Conservation (phyloP, 805 yeast species). For the Metschnikowia koreensis region DNA sequence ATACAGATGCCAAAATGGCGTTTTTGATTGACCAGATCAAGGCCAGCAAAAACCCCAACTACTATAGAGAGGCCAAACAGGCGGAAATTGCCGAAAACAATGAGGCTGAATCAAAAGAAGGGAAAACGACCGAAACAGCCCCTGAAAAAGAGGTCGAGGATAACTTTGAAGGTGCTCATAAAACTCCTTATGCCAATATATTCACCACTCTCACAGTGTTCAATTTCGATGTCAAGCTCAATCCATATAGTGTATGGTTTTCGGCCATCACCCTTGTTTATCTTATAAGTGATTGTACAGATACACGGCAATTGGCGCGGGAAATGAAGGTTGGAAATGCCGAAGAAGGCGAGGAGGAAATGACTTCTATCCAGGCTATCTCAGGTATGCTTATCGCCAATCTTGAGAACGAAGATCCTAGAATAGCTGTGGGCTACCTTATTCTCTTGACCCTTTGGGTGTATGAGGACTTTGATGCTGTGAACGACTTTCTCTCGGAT, state of each 20-base stretch:
- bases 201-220: constrained; percentile 72
- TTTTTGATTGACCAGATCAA: constrained; percentile 68
- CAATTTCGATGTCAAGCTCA: constrained; percentile 59
- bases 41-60: constrained; percentile 29
- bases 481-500: constrained; percentile 71
- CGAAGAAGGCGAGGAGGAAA: constrained; percentile 64
- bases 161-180: constrained; percentile 5
- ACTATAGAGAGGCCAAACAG: constrained; percentile 19
- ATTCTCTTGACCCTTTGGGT: constrained; percentile 75
- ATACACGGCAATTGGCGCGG: constrained; percentile 47
- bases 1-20: constrained; percentile 55
- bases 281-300: constrained; percentile 55
- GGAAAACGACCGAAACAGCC: constrained; percentile 5
- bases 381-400: constrained; percentile 70
- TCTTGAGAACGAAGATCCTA: constrained; percentile 60
- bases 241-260: constrained; percentile 89
- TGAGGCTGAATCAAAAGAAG: neutral
- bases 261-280: constrained; percentile 64
- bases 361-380: constrained; percentile 70
- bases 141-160: neutral
- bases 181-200: constrained; percentile 53
- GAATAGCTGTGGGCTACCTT: constrained; percentile 74
- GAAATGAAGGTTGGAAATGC: constrained; percentile 56
- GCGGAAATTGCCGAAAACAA: constrained; percentile 7
- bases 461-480: constrained; percentile 73